phyloP scores from a whole-genome alignment of 208 protist genomes.

The Crithidia mellificae region DNA sequence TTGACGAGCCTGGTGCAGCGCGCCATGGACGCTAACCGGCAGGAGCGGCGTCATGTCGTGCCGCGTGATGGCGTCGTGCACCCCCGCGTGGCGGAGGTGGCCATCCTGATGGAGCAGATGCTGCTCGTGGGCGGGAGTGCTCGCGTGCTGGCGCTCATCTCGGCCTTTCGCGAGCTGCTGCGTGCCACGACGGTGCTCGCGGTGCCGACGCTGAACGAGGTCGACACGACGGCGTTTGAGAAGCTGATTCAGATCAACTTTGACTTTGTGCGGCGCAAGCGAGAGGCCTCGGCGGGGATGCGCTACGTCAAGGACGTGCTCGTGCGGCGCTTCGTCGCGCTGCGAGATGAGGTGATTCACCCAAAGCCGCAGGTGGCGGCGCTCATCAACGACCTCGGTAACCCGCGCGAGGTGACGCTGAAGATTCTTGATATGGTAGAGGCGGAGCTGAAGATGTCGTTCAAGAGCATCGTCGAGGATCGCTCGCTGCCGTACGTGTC shows the following conservation, averaged over 20 bases:
- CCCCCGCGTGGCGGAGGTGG: conserved; percentile 71
- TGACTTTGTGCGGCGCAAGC: conserved; percentile 62
- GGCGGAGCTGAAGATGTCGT: conserved; percentile 58
- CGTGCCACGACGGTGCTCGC: conserved; percentile 55
- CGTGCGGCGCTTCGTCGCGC: conserved; percentile 51
- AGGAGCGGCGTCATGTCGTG: conserved; percentile 18
- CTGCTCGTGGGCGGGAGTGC: conserved; percentile 77
- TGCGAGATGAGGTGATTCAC: conserved; percentile 43
- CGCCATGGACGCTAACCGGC: conserved; percentile 31
- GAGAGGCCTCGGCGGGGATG: conserved; percentile 71
- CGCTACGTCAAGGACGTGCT: conserved; percentile 70
- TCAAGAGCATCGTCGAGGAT: conserved; percentile 79
- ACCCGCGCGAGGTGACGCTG: conserved; percentile 53
- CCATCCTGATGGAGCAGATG: conserved; percentile 77
- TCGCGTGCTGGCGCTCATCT: conserved; percentile 66
- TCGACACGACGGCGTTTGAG: conserved; percentile 58
- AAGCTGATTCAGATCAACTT: conserved; percentile 72
- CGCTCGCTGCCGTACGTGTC: conserved; percentile 69
- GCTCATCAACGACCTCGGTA: conserved; percentile 34
- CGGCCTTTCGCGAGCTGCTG: conserved; percentile 61
- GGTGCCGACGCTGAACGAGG: conserved; percentile 39
- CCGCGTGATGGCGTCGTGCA: conserved; percentile 47
- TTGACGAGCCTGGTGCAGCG: conserved; percentile 33
- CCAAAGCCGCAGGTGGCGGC: conserved; percentile 22
- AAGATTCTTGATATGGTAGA: conserved; percentile 54